phyloP scores from a whole-genome alignment of 768 basidiomycete species.

The Cystofilobasidium ferigula region DNA sequence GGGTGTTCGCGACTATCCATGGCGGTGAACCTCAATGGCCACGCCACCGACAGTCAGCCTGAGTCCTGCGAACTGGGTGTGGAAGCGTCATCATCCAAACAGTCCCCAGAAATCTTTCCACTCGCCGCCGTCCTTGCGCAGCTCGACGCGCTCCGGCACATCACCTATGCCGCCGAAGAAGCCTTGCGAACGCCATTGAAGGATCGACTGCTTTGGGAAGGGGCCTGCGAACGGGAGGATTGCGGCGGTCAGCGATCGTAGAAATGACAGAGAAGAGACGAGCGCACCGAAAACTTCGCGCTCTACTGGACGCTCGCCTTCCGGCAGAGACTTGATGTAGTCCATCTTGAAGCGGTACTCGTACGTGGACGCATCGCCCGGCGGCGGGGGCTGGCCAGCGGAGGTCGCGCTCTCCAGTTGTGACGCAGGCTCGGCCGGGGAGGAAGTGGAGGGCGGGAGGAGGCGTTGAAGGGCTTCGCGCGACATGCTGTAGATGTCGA shows the following conservation, averaged over 20 bases:
- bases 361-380: constrained; percentile 32
- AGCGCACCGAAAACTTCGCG: constrained; percentile 38
- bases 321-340: constrained; percentile 34
- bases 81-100: no score
- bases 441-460: no score
- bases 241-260: background rate
- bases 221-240: constrained; percentile 54
- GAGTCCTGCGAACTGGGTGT: no score
- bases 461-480: constrained; percentile 38
- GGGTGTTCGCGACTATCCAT: no score
- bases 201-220: constrained; percentile 67
- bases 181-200: constrained; percentile 62
- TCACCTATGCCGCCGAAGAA: constrained; percentile 68
- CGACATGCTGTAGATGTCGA: constrained; percentile 39
- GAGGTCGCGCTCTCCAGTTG: background rate
- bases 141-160: constrained; percentile 51
- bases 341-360: constrained; percentile 39
- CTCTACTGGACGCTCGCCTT: constrained; percentile 37
- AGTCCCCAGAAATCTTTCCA: constrained; percentile 24
- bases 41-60: no score
- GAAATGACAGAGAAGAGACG: background rate
- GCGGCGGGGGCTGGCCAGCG: constrained; percentile 9
- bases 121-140: constrained; percentile 47
- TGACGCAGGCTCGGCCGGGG: constrained; percentile 10
- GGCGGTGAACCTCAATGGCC: no score